Evolutionary conservation across 805 yeast species (phyloP).

Genomic region (Schizosaccharomyces lindneri): DNA sequence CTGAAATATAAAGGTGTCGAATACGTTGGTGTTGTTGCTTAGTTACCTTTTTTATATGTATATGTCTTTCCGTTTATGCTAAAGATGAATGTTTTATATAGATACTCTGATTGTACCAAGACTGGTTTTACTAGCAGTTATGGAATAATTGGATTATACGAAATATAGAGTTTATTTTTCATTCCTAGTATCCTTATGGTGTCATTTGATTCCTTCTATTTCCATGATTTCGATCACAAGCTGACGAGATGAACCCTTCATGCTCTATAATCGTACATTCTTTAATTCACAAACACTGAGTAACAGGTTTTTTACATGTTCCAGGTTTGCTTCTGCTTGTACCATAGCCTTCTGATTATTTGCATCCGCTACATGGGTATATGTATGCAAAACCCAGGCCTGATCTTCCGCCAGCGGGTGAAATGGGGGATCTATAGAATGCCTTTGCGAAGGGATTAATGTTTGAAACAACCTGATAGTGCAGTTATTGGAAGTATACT

Average conservation of each 20-base stretch:
- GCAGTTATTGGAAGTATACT: not conserved
- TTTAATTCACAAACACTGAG: not conserved
- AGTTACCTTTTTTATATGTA: not conserved
- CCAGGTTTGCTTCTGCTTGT: conserved; percentile 14
- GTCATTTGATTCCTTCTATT: too few relatives aligned
- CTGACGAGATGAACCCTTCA: too few relatives aligned
- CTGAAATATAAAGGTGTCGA: conserved; percentile 28
- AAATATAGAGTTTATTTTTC: too few relatives aligned
- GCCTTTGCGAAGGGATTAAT: not conserved
- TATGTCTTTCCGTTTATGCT: not conserved
- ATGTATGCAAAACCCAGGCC: not conserved
- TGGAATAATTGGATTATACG: too few relatives aligned
- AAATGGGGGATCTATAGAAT: not conserved
- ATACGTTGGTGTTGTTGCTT: conserved; percentile 45
- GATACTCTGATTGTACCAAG: too few relatives aligned
- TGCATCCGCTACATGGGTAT: not conserved
- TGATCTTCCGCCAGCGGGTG: not conserved
- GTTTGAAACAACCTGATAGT: not conserved
- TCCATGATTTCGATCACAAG: too few relatives aligned
- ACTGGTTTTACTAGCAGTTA: too few relatives aligned
- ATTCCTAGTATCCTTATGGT: too few relatives aligned
- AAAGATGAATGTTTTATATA: too few relatives aligned
- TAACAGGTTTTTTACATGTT: not conserved
- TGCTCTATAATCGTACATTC: not conserved
- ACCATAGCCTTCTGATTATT: not conserved